Percentiles rank a stretch among this genome's conserved stretches.
Conservation (phyloP, 2,329 filamentous ascomycete species). For the Huntiella bhutanensis region DNA sequence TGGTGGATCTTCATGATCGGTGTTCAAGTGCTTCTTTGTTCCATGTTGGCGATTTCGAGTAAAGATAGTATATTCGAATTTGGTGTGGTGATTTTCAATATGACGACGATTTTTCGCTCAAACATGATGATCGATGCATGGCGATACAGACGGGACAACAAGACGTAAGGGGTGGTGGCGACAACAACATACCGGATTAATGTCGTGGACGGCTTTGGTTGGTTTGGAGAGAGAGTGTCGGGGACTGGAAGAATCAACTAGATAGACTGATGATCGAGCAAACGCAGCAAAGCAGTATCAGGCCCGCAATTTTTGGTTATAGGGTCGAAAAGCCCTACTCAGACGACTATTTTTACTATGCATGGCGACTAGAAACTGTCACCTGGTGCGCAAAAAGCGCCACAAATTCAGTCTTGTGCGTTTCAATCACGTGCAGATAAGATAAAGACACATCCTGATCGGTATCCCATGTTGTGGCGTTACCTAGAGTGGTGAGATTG, state of each 20-base stretch:
- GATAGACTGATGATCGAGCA: slow-evolving; percentile 10
- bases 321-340: slow-evolving; percentile 12
- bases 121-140: background rate
- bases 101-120: too few species aligned
- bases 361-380: slow-evolving; percentile 1
- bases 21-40: too few species aligned
- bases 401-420: slow-evolving; percentile 4
- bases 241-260: slow-evolving; percentile 11
- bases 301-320: slow-evolving; percentile 11
- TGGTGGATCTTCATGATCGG: too few species aligned
- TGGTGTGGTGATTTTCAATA: too few species aligned
- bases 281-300: slow-evolving; percentile 4
- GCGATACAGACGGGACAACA: background rate
- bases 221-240: slow-evolving; percentile 11
- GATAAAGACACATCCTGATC: background rate
- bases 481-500: too few species aligned
- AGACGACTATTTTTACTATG: slow-evolving; percentile 1
- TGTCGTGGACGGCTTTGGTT: slow-evolving; percentile 12
- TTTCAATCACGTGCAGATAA: slow-evolving; percentile 4
- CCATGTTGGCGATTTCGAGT: background rate
- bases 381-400: slow-evolving; percentile 8
- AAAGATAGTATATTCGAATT: background rate
- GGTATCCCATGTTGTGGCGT: too few species aligned
- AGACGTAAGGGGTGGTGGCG: background rate
- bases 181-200: slow-evolving; percentile 11